Percentiles rank a stretch among this genome's conserved stretches.
Evolutionary conservation across 495 filamentous ascomycete genomes (phyloP).

Genomic region (Collariella sp.): DNA sequence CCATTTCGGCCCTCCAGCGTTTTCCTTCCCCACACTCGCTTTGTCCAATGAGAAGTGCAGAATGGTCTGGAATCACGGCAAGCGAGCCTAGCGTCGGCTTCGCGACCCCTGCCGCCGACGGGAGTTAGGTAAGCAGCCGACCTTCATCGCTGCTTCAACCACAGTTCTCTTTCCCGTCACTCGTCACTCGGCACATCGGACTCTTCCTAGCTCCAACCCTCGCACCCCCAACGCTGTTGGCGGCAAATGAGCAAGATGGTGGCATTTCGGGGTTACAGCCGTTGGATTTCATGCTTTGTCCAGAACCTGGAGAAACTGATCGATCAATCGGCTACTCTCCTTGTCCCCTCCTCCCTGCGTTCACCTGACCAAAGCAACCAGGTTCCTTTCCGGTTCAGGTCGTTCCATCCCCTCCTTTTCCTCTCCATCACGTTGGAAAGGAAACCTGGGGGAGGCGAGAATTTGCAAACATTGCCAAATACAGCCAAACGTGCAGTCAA

Average conservation of each 20-base stretch:
- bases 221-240: not conserved
- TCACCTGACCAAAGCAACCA: too few species aligned
- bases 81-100: slow-evolving; percentile 19
- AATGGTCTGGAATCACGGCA: slow-evolving; percentile 23
- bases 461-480: slow-evolving; percentile 1
- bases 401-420: not conserved
- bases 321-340: not conserved
- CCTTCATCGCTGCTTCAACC: not conserved
- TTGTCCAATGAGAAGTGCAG: slow-evolving; percentile 20
- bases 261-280: slow-evolving; percentile 4
- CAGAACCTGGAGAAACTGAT: slow-evolving; percentile 1
- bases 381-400: too few species aligned
- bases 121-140: not conserved
- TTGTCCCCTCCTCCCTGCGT: too few species aligned
- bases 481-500: slow-evolving; percentile 1
- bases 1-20: slow-evolving; percentile 1
- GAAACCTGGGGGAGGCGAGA: not conserved
- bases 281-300: not conserved
- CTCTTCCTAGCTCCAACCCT: not conserved
- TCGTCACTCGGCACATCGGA: not conserved
- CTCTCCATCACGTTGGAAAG: too few species aligned
- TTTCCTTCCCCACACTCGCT: slow-evolving; percentile 20
- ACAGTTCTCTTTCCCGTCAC: too few species aligned
- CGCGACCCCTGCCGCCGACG: not conserved
- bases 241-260: not conserved